These are phyloP conservation scores for Suillus subluteus DNA, from an alignment of 768 basidiomycete species.

Conservation along the genomic window DNA sequence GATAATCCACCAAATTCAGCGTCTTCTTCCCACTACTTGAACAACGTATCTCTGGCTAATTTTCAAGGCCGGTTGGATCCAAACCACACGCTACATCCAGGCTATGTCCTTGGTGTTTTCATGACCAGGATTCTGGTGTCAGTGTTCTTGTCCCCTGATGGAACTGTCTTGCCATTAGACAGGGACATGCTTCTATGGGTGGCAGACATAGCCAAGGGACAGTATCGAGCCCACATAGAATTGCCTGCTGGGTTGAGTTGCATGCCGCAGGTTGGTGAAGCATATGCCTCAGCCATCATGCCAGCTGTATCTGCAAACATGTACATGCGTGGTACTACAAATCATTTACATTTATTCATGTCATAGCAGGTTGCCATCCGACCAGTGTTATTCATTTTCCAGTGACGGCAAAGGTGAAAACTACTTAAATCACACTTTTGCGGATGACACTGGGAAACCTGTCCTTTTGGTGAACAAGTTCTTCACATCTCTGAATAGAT, in stretches of 20 bases:
- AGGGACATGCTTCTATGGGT: neutral
- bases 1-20: neutral
- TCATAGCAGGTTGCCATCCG: neutral
- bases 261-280: neutral
- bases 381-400: neutral
- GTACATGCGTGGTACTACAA: neutral
- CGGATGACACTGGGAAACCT: neutral
- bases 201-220: neutral
- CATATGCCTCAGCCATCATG: neutral
- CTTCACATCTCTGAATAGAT: neutral
- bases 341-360: neutral
- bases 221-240: neutral
- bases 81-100: neutral
- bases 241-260: neutral
- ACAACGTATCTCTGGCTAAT: neutral
- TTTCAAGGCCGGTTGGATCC: neutral
- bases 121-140: neutral
- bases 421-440: neutral
- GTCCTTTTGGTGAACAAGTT: neutral
- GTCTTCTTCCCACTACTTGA: neutral
- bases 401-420: constrained; percentile 1
- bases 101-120: neutral
- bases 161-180: neutral
- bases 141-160: neutral
- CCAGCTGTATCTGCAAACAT: neutral